Conservation (phyloP, 208 protist species). For the Leishmania guyanensis region DNA sequence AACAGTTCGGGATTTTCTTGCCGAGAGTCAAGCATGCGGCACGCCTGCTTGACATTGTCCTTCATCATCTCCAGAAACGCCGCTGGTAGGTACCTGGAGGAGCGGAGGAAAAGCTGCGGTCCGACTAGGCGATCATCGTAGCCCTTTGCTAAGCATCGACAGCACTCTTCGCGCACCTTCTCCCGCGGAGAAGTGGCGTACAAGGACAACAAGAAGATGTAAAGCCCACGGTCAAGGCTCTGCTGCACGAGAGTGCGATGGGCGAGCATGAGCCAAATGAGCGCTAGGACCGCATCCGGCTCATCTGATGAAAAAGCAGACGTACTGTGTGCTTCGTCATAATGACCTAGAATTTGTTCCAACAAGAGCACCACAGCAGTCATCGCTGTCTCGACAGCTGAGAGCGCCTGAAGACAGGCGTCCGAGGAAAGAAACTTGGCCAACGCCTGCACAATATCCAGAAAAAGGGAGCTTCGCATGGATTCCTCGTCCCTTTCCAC, state of each 20-base stretch:
- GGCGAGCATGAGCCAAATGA: constrained; percentile 38
- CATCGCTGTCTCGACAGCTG: constrained; percentile 29
- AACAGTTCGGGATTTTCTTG: constrained; percentile 94
- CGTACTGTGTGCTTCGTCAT: constrained; percentile 2
- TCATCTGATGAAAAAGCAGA: constrained; percentile 5
- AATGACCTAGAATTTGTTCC: constrained; percentile 12
- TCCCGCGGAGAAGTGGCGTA: constrained; percentile 55
- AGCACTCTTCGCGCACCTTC: constrained; percentile 51
- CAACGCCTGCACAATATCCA: constrained; percentile 40
- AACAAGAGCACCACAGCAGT: constrained; percentile 25
- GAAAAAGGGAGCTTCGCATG: background rate
- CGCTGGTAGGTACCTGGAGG: constrained; percentile 78
- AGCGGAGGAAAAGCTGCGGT: constrained; percentile 72
- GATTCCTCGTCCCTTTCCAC: background rate
- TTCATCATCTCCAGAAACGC: constrained; percentile 93
- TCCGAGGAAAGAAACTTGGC: constrained; percentile 31
- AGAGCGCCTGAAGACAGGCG: constrained; percentile 30
- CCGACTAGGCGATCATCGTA: constrained; percentile 89
- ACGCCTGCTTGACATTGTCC: constrained; percentile 76
- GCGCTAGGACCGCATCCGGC: constrained; percentile 15
- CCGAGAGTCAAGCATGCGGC: constrained; percentile 83
- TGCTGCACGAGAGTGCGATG: constrained; percentile 64
- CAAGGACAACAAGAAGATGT: constrained; percentile 66
- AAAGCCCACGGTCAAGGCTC: constrained; percentile 75
- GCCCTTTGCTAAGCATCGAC: constrained; percentile 54